Evolutionary conservation across 768 basidiomycete species (phyloP).

Genomic region (Amanita phalloides): DNA sequence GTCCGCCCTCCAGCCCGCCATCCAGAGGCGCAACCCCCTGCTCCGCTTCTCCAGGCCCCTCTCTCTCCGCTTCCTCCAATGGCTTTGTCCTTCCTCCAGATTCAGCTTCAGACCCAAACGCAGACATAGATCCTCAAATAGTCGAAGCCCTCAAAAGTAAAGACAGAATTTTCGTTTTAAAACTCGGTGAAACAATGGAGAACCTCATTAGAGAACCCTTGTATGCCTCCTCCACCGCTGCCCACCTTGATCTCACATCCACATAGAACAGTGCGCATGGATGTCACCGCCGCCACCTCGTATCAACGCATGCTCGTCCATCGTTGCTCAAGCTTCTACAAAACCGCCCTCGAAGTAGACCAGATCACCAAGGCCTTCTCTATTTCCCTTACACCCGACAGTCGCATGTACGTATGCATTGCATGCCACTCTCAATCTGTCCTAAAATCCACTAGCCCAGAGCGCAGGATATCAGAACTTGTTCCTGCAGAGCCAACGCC

Average conservation of each 20-base stretch:
- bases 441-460: slow-evolving; percentile 38
- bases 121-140: slow-evolving; percentile 69
- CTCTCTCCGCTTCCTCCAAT: slow-evolving; percentile 9
- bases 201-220: slow-evolving; percentile 35
- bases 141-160: slow-evolving; percentile 81
- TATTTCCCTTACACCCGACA: slow-evolving; percentile 48
- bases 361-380: slow-evolving; percentile 48
- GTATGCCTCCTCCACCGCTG: not conserved
- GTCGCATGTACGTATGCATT: slow-evolving; percentile 54
- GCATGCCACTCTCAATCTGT: slow-evolving; percentile 9
- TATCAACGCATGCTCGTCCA: slow-evolving; percentile 84
- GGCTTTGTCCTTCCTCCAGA: slow-evolving; percentile 13
- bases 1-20: slow-evolving; percentile 7
- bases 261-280: slow-evolving; percentile 43
- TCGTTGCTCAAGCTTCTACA: slow-evolving; percentile 77
- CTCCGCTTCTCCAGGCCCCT: slow-evolving; percentile 9
- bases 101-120: slow-evolving; percentile 8
- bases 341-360: slow-evolving; percentile 62
- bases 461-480: slow-evolving; percentile 60
- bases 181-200: slow-evolving; percentile 84
- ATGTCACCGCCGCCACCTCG: slow-evolving; percentile 59
- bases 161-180: slow-evolving; percentile 79
- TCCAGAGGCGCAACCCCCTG: slow-evolving; percentile 10
- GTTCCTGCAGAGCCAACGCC: slow-evolving; percentile 62
- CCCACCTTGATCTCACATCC: not conserved